Evolutionary conservation across 441 rosid genomes (phyloP).

Genomic region (Viola pubescens): DNA sequence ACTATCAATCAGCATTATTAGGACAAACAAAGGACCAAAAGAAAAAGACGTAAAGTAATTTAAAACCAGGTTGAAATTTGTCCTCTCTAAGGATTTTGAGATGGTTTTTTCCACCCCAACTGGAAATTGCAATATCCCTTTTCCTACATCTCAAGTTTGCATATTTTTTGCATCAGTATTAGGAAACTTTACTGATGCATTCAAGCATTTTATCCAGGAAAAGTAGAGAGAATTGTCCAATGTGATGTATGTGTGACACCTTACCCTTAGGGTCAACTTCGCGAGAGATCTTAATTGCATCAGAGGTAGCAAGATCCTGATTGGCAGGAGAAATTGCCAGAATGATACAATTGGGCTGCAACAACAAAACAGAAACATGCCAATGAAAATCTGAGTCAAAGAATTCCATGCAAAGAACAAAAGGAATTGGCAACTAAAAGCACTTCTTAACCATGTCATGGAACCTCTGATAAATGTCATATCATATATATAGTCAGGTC

Average conservation of each 20-base stretch:
- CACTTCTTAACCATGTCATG: too few relatives aligned
- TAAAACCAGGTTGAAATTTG: neutral
- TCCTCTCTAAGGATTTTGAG: neutral
- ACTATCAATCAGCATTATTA: too few relatives aligned
- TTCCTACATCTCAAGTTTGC: neutral
- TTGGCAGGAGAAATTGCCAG: conserved; percentile 94
- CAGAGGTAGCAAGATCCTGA: conserved; percentile 96
- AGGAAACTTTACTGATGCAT: too few relatives aligned
- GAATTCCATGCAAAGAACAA: neutral
- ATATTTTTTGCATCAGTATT: neutral
- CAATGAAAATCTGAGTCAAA: neutral
- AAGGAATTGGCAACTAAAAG: neutral
- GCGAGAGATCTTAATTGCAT: conserved; percentile 88
- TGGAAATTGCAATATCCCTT: neutral
- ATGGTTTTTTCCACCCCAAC: neutral
- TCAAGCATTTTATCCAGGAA: too few relatives aligned
- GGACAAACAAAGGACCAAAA: too few relatives aligned
- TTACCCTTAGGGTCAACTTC: conserved; percentile 90
- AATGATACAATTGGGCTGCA: conserved; percentile 86
- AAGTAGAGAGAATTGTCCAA: too few relatives aligned
- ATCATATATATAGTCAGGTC: too few relatives aligned
- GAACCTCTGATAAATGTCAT: too few relatives aligned
- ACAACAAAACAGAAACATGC: conserved; percentile 7
- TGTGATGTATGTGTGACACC: neutral
- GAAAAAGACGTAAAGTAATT: too few relatives aligned